Evolutionary conservation across 495 filamentous ascomycete genomes (phyloP).

Genomic region (Aspergillus cristatus): DNA sequence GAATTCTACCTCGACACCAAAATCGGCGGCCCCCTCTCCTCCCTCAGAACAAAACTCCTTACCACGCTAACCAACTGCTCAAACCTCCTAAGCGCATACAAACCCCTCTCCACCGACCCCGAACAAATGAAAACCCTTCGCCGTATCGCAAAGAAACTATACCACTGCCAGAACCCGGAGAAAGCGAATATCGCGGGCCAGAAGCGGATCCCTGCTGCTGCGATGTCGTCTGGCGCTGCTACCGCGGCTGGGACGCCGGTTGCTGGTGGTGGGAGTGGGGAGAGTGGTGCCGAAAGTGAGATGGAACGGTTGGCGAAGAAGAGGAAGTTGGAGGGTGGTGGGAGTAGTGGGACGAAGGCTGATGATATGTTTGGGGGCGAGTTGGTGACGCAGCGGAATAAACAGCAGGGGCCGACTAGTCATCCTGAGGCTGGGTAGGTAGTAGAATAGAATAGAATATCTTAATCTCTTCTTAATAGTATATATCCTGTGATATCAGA

Average conservation of each 20-base stretch:
- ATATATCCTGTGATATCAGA: too few relatives aligned
- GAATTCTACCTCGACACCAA: conserved; percentile 67
- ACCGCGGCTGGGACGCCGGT: conserved; percentile 9
- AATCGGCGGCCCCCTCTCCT: conserved; percentile 35
- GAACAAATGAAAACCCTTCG: conserved; percentile 44
- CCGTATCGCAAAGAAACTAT: conserved; percentile 61
- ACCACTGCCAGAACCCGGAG: conserved; percentile 67
- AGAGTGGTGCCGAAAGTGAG: conserved; percentile 28
- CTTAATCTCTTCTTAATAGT: too few relatives aligned
- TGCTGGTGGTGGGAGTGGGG: neutral
- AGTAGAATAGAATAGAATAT: too few relatives aligned
- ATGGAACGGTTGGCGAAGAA: conserved; percentile 37
- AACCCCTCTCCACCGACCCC: conserved; percentile 32
- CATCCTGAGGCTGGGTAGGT: too few relatives aligned
- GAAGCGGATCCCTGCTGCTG: conserved; percentile 28
- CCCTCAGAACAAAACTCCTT: conserved; percentile 34
- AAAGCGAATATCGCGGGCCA: conserved; percentile 36
- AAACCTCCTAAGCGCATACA: conserved; percentile 27
- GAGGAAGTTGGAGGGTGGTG: conserved; percentile 28
- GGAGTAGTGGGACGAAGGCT: conserved; percentile 8
- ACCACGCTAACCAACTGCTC: conserved; percentile 33
- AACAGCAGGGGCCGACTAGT: conserved; percentile 10
- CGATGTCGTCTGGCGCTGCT: conserved; percentile 7
- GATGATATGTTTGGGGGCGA: conserved; percentile 35
- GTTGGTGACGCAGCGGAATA: conserved; percentile 29